Evolutionary conservation across 257 asterid species (phyloP), one percentile per base, ranked within the genome.

Genomic region (Capsicum rhomboideum): DNA sequence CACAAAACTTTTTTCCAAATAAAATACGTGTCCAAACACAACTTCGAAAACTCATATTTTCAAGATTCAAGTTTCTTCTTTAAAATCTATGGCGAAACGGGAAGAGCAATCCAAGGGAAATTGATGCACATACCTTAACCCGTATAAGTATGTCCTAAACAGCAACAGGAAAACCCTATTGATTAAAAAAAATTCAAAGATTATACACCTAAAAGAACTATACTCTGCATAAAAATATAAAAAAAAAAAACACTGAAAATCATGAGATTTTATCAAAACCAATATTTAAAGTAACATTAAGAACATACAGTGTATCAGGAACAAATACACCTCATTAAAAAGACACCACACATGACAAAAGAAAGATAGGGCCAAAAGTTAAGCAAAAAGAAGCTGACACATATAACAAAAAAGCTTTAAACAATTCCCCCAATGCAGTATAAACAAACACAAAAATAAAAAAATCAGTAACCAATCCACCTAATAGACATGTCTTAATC

Each of bases 401-500:
- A 21, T 23, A 26, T 26, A 14, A 23, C 40, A 49, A 49, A 23
- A 46, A 17, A 9, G 6, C 42, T 14, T 14, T 7, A 49, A 49
- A 49, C 42, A 75, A 26, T 75, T 49, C 80, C 20, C 59, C 34
- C 34, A 75, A 13, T 67, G 59, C 80, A 49, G 23, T 46, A 49
- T 75, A 13, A 75, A 75, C 80, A 75, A 75, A 75, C 80, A 75
- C 80, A 75, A 75, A 49, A 46, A 13, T 75, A 61, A 61, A 49
- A 75, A 75, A 49, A 23, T 4, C 42, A 23, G 80, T 75, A 49
- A 75, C 23, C 42, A 49, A 14, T 75, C 23, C 59, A 75, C 59
- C 80, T 46, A 74, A 23, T 34, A 46, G 2, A 13, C 80, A 46
- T 18, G 46, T 72, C 58, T 21, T 40, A 72, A 72, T 72, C 59